Evolutionary conservation across 257 asterid species (phyloP), one percentile per base, ranked within the genome.

Genomic region (Solanum gandarillasii): DNA sequence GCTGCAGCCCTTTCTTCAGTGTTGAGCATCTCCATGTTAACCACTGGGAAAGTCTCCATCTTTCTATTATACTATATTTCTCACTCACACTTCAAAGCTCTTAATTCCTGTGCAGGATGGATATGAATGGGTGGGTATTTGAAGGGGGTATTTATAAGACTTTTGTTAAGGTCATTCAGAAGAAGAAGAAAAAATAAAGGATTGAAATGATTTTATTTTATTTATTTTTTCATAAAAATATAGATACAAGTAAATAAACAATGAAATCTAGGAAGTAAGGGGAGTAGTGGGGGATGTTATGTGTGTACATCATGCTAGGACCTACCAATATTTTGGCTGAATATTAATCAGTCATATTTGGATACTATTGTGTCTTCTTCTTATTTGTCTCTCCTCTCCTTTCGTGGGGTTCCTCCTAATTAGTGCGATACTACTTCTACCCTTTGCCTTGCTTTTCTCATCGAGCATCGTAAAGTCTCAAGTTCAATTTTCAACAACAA

Each of bases 11-110:
- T 94, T 86, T 91, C 93, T 31, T 91, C 97, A 68, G 91, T 93
- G 87, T 94, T 92, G 86, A 93, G 94, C 83, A 91, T 90, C 90
- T 89, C 97, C 95, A 94, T 76, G 92, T 89, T 89, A 67, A 94
- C 89, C 25, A 94, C 83, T 81, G 97, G 97, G 90, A 94, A 93
- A 75, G 90, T 85, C 27, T 91, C 96, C 95, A 92, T 93, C 83
- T 91, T 41, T 85, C 21, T 25, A 14, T 55, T 87, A 65, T 11
- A 41, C 16, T 43, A 0, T 86, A 10, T 43, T 14, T 46, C 27
- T 29, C 23, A 39, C 58, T 38, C 83, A 76, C 83, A 36, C 55
- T 75, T 75, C 7, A 76, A 31, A 70, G 76, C 62, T 38, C 84
- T 78, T 38, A 41, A 16, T 43, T 82, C 25, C 41, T 48, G 86